Evolutionary conservation across 495 filamentous ascomycete genomes (phyloP).

Genomic region (Tirmania nivea): DNA sequence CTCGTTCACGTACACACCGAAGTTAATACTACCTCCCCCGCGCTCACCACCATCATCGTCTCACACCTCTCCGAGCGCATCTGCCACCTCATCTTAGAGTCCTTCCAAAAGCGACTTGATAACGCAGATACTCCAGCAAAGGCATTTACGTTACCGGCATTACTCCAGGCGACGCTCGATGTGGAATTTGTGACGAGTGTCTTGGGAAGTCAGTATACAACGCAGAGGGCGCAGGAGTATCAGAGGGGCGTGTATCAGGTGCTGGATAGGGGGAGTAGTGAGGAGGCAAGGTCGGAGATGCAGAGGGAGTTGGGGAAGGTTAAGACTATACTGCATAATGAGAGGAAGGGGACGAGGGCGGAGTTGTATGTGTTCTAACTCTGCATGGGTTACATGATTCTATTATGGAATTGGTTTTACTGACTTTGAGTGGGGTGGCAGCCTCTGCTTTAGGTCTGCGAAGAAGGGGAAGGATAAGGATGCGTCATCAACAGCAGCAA

Average conservation of each 20-base stretch:
- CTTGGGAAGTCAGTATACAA: conserved; percentile 40
- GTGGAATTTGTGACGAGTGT: conserved; percentile 60
- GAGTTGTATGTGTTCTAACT: conserved; percentile 42
- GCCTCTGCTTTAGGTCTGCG: too few species aligned
- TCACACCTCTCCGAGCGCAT: conserved; percentile 60
- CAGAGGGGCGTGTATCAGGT: conserved; percentile 79
- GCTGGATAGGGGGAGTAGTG: conserved; percentile 67
- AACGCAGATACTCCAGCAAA: conserved; percentile 1
- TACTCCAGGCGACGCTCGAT: conserved; percentile 94
- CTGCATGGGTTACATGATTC: neutral
- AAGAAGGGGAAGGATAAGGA: too few species aligned
- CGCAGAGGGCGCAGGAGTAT: conserved; percentile 51
- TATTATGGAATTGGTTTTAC: too few species aligned
- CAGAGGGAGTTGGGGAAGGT: conserved; percentile 78
- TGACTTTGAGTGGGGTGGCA: too few species aligned
- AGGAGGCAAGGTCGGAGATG: conserved; percentile 51
- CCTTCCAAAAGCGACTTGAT: conserved; percentile 37
- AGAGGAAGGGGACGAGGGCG: conserved; percentile 60
- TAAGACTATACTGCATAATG: conserved; percentile 57
- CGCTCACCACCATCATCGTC: conserved; percentile 51
- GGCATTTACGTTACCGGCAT: conserved; percentile 47
- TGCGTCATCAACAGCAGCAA: too few species aligned
- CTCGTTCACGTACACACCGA: conserved; percentile 84
- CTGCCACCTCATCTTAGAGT: conserved; percentile 43
- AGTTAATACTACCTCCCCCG: conserved; percentile 56